phyloP scores from a whole-genome alignment of 805 yeast genomes.

The Metschnikowia bowlesiae region DNA sequence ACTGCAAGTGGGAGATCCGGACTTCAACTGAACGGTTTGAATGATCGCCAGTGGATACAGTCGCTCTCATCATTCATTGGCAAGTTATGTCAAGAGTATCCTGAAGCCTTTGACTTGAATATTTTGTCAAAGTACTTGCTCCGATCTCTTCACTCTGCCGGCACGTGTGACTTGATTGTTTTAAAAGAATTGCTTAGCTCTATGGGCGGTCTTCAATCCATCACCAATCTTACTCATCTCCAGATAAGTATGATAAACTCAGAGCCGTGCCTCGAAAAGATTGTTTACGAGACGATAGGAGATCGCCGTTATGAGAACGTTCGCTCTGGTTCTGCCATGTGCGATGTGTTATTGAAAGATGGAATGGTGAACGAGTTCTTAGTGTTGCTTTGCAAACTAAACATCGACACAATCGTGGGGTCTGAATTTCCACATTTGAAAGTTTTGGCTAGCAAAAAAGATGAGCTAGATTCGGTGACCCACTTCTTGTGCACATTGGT shows the following conservation, averaged over 20 bases:
- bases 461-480: conserved; percentile 64
- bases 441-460: conserved; percentile 65
- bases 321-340: conserved; percentile 47
- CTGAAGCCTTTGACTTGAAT: conserved; percentile 49
- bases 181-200: conserved; percentile 60
- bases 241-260: conserved; percentile 67
- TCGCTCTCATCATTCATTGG: conserved; percentile 79
- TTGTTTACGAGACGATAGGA: conserved; percentile 55
- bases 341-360: conserved; percentile 41
- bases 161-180: conserved; percentile 57
- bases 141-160: conserved; percentile 59
- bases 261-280: conserved; percentile 51
- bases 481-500: conserved; percentile 61
- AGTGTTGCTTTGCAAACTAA: conserved; percentile 52
- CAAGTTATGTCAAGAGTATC: conserved; percentile 54
- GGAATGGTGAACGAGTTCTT: conserved; percentile 59
- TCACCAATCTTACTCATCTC: conserved; percentile 58
- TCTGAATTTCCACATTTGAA: conserved; percentile 52
- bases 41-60: conserved; percentile 80
- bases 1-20: conserved; percentile 60
- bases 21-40: conserved; percentile 73
- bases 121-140: conserved; percentile 59
- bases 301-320: conserved; percentile 50
- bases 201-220: conserved; percentile 77
- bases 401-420: conserved; percentile 30